Evolutionary conservation across 495 filamentous ascomycete genomes (phyloP).

Genomic region (Penicillium odoratum): DNA sequence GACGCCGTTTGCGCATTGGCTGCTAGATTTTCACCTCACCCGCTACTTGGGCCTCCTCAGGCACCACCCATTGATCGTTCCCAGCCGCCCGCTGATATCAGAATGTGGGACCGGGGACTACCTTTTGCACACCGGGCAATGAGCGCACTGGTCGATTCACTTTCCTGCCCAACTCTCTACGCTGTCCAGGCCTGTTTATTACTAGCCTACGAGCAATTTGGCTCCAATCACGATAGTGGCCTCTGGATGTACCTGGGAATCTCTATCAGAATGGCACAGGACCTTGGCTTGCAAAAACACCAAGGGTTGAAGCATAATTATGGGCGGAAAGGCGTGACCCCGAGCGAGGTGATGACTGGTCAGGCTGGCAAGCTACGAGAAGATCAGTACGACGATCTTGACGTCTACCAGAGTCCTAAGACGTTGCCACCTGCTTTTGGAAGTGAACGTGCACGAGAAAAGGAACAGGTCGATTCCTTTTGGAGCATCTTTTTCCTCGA

Average conservation of each 20-base stretch:
- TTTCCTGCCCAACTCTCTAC: slow-evolving; percentile 74
- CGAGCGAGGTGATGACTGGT: slow-evolving; percentile 51
- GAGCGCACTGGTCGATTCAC: slow-evolving; percentile 68
- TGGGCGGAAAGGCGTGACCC: slow-evolving; percentile 54
- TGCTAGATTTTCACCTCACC: slow-evolving; percentile 75
- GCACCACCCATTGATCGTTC: slow-evolving; percentile 51
- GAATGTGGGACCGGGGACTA: slow-evolving; percentile 57
- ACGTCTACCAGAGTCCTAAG: slow-evolving; percentile 25
- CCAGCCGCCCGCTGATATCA: slow-evolving; percentile 34
- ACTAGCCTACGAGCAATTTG: slow-evolving; percentile 83
- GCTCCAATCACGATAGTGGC: slow-evolving; percentile 80
- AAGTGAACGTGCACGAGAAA: slow-evolving; percentile 56
- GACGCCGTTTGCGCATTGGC: slow-evolving; percentile 80
- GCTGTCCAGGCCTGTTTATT: slow-evolving; percentile 78
- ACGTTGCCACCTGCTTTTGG: slow-evolving; percentile 25
- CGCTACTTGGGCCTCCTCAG: slow-evolving; percentile 56
- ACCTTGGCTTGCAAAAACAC: slow-evolving; percentile 76
- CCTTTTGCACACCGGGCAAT: slow-evolving; percentile 78
- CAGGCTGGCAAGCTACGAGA: slow-evolving; percentile 43
- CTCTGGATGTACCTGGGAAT: slow-evolving; percentile 89
- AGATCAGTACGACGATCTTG: slow-evolving; percentile 45
- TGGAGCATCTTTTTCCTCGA: slow-evolving; percentile 88
- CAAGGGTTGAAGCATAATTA: slow-evolving; percentile 70
- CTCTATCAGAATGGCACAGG: slow-evolving; percentile 82
- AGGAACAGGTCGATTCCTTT: slow-evolving; percentile 78